phyloP scores from a whole-genome alignment of 495 filamentous ascomycete species.

The Usnea hakonensis region DNA sequence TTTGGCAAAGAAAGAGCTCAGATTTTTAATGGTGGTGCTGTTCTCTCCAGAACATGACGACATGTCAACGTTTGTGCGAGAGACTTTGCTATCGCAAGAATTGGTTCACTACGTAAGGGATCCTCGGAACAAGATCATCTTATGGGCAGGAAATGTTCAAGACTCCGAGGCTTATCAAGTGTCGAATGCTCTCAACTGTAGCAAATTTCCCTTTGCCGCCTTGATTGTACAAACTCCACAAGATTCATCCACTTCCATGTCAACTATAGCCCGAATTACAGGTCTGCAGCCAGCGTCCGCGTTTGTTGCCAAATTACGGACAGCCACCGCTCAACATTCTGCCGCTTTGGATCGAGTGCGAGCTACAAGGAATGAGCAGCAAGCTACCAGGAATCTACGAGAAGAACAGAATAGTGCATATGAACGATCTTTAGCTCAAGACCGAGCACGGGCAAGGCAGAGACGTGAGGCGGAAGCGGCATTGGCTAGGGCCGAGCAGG shows the following conservation, averaged over 20 bases:
- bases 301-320: slow-evolving; percentile 63
- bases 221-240: slow-evolving; percentile 77
- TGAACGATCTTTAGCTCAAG: slow-evolving; percentile 78
- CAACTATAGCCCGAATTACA: slow-evolving; percentile 64
- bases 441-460: slow-evolving; percentile 71
- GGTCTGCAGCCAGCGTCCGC: slow-evolving; percentile 58
- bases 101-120: slow-evolving; percentile 65
- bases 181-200: slow-evolving; percentile 68
- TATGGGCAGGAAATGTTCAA: slow-evolving; percentile 88
- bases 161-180: slow-evolving; percentile 94
- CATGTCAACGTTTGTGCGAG: slow-evolving; percentile 70
- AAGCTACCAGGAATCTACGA: slow-evolving; percentile 66
- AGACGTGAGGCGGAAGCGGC: slow-evolving; percentile 67
- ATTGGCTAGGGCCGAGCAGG: slow-evolving; percentile 52
- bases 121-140: slow-evolving; percentile 62
- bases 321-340: slow-evolving; percentile 59
- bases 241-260: slow-evolving; percentile 77
- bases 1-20: slow-evolving; percentile 78
- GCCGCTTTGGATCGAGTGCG: slow-evolving; percentile 62
- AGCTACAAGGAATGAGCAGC: slow-evolving; percentile 62
- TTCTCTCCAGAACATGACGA: slow-evolving; percentile 91
- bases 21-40: slow-evolving; percentile 78
- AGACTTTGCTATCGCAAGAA: slow-evolving; percentile 71
- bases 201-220: slow-evolving; percentile 83
- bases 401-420: slow-evolving; percentile 86